Base-by-base conservation (phyloP, 108 stramenopile genomes). In the Fragilaria crotonensis region DNA sequence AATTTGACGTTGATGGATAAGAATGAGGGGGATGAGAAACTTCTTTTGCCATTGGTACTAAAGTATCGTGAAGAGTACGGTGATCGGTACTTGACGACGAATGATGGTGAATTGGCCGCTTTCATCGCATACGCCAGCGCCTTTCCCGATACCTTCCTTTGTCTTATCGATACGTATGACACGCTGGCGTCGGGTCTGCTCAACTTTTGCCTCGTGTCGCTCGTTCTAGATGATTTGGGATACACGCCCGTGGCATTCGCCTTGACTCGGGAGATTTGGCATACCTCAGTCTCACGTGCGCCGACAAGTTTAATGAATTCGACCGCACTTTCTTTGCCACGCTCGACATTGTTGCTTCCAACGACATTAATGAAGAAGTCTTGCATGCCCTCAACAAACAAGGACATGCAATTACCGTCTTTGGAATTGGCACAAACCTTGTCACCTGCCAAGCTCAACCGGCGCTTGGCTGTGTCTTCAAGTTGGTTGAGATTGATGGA, bases 371-470 rank as follows among this genome's bases (percentile, higher is more conserved):
- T 75, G 99, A 99, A 78, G 64, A 76, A 9, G 75, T 81, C 19
- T 57, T 96, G 18, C 65, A 83, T 25, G 75, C 78, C 32, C 66
- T 97, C 9, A 70, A 71, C 31, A 63, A 80, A 60, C 76, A 95
- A 57, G 87, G 84, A 3, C 96, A 98, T 73, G 80, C 78, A 32
- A 93, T 99, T 48, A 95, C 96, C 41, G 62, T 88, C n/a, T 98
- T 85, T 71, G 99, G 97, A n/a, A 96, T 99, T 45, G 99, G 99
- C 3, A 96, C 95, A 5, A 67, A 85, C 73, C 23, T 99, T n/a
- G 99, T 98, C 29, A 99, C 99, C 2, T 99, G 99, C 66, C 97
- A 97, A 76, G 78, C 81, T 14, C 97, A 99, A 63, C 99, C 99
- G 7, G 97, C 99, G n/a, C 76, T 99, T 3, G 99, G 99, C 18